Evolutionary conservation across 345 rosid species (phyloP).

Genomic region (Arabis hirsuta): DNA sequence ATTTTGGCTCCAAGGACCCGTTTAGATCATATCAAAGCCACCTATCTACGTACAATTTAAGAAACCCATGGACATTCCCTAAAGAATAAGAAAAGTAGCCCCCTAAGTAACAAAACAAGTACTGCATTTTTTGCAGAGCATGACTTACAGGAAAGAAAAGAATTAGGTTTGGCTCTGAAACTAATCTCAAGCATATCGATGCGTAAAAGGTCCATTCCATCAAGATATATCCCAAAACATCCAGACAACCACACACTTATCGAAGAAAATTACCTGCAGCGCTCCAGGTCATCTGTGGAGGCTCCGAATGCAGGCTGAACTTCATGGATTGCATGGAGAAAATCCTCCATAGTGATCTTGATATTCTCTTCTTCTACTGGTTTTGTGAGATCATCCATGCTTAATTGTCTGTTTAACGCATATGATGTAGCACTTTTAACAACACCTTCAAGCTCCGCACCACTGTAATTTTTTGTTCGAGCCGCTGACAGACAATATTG

Average conservation of each 20-base stretch:
- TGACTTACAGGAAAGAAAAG: conserved; percentile 9
- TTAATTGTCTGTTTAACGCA: conserved; percentile 93
- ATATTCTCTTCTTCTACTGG: conserved; percentile 96
- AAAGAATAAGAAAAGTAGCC: neutral
- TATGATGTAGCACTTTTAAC: conserved; percentile 98
- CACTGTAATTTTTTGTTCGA: conserved; percentile 95
- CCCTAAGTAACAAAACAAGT: neutral
- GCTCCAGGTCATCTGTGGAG: conserved; percentile 93
- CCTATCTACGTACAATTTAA: neutral
- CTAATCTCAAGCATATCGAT: conserved; percentile 13
- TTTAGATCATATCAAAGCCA: neutral
- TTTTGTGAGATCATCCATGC: conserved; percentile 96
- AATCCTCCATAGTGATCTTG: conserved; percentile 94
- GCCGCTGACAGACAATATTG: conserved; percentile 68
- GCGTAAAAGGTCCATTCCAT: conserved; percentile 7
- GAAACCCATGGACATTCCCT: neutral
- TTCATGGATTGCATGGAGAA: conserved; percentile 77
- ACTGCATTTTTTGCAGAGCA: conserved; percentile 6
- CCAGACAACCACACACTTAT: conserved; percentile 2
- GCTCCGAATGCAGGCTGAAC: conserved; percentile 96
- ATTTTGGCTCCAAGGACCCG: neutral
- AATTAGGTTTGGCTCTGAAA: neutral
- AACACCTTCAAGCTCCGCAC: conserved; percentile 99
- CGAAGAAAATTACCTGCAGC: conserved; percentile 69
- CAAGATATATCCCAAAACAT: conserved; percentile 4